Evolutionary conservation across 495 filamentous ascomycete species (phyloP), one percentile per base, ranked within the genome.

Genomic region (Daldinia concentrica): DNA sequence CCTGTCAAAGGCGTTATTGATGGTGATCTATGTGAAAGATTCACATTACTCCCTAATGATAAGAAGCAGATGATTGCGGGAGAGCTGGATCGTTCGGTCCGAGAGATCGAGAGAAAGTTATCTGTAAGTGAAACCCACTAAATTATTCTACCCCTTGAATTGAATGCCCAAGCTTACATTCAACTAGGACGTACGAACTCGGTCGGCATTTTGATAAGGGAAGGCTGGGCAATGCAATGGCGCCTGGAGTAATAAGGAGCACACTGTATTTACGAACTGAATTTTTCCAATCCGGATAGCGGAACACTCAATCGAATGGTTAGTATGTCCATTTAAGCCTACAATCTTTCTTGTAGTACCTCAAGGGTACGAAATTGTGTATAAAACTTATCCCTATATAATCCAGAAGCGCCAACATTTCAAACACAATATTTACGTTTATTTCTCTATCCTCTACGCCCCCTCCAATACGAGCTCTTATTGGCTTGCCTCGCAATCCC

Each of bases 1-100:
- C 96, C 96, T 1, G 93, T 95, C 14, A 99, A 99, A 85, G 93
- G 93, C 0, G 89, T 97, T 29, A 96, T 99, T 76, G 96, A 99
- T 79, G 96, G 96, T n/a, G 96, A 99, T 83, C 83, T 99, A 66
- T 97, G 94, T 76, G 96, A 99, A 84, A 86, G 92, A 75, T 99
- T 93, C 78, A 87, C 91, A 58, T 78, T 94, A 54, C 82, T 98
- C 66, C 85, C 91, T 34, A 90, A 87, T 66, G 93, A 97, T 75
- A 92, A 90, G 82, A 97, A 97, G 86, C 89, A 92, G 81, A 94
- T 91, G 89, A 96, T 98, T 84, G 95, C 94, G 2, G 93, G 85
- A 50, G 94, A 98, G 79, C 81, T 98, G 70, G 95, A 97, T 81
- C 89, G 95, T 66, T 93, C 90, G 43, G 91, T 97, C 29, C 82